Percentiles rank a stretch among this genome's conserved stretches.
These are phyloP conservation scores for Nicotiana attenuata DNA, from an alignment of 257 asterid genomes.

Conservation along the genomic window DNA sequence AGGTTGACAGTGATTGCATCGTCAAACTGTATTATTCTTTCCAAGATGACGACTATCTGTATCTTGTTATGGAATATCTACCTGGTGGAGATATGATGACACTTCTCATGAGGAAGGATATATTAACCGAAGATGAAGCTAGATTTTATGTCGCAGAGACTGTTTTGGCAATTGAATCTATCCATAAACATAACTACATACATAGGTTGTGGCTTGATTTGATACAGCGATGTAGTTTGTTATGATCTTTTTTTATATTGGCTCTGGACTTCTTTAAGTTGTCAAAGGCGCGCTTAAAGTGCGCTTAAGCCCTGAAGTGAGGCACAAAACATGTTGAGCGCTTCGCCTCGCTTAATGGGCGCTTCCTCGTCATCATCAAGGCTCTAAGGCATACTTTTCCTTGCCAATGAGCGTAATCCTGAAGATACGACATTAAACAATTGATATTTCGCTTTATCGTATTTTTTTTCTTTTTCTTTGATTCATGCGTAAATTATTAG, in stretches of 20 bases:
- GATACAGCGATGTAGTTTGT: not conserved
- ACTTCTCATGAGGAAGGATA: conserved; percentile 49
- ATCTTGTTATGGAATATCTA: conserved; percentile 50
- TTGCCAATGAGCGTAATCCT: too few relatives aligned
- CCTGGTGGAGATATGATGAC: conserved; percentile 61
- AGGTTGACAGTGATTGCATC: conserved; percentile 43
- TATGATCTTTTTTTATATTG: not conserved
- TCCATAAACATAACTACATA: conserved; percentile 46
- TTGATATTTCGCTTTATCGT: too few relatives aligned
- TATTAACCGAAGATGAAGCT: conserved; percentile 40
- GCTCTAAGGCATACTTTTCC: too few relatives aligned
- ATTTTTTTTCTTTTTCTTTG: too few relatives aligned
- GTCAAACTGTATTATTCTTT: conserved; percentile 47
- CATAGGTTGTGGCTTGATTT: conserved; percentile 31
- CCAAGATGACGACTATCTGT: conserved; percentile 42
- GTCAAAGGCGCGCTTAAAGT: too few relatives aligned
- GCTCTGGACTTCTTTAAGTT: not conserved
- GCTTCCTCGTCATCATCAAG: too few relatives aligned
- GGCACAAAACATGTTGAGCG: too few relatives aligned
- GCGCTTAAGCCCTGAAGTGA: too few relatives aligned
- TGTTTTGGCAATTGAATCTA: conserved; percentile 47
- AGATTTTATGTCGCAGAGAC: conserved; percentile 53
- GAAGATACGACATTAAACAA: too few relatives aligned
- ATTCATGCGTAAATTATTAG: too few relatives aligned
- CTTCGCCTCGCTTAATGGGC: too few relatives aligned